Conservation (phyloP, 2,329 filamentous ascomycete species). For the Nemania sp. region DNA sequence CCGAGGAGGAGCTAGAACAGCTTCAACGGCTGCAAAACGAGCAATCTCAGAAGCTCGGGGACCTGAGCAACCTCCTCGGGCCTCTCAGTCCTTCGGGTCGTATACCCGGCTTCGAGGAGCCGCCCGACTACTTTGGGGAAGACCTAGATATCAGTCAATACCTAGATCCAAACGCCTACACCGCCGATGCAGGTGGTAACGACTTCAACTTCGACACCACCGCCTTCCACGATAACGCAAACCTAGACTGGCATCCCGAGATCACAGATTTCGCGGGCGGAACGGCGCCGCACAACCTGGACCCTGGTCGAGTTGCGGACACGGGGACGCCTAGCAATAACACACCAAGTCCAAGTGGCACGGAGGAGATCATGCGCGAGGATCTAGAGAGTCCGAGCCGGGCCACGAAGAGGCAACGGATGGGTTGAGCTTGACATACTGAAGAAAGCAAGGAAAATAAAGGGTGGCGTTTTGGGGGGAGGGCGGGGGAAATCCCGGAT, state of each 20-base stretch:
- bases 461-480: constrained; percentile 20
- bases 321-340: constrained; percentile 43
- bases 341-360: constrained; percentile 52
- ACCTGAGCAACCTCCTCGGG: constrained; percentile 73
- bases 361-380: constrained; percentile 55
- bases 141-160: constrained; percentile 58
- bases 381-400: constrained; percentile 46
- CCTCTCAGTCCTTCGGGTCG: constrained; percentile 80
- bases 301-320: constrained; percentile 34
- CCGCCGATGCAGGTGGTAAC: constrained; percentile 30
- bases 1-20: constrained; percentile 75
- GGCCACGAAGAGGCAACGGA: constrained; percentile 41
- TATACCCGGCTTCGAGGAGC: constrained; percentile 70
- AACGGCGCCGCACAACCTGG: constrained; percentile 17
- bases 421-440: constrained; percentile 35
- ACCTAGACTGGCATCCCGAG: constrained; percentile 36
- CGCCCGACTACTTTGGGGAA: constrained; percentile 47
- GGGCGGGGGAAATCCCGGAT: constrained; percentile 7
- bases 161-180: constrained; percentile 46
- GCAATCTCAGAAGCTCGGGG: constrained; percentile 76
- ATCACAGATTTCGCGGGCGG: constrained; percentile 31
- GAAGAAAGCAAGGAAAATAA: neutral
- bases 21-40: constrained; percentile 79
- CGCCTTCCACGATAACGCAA: constrained; percentile 28
- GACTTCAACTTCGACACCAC: constrained; percentile 52